phyloP scores from a whole-genome alignment of 345 rosid genomes.

The Gossypium turneri region DNA sequence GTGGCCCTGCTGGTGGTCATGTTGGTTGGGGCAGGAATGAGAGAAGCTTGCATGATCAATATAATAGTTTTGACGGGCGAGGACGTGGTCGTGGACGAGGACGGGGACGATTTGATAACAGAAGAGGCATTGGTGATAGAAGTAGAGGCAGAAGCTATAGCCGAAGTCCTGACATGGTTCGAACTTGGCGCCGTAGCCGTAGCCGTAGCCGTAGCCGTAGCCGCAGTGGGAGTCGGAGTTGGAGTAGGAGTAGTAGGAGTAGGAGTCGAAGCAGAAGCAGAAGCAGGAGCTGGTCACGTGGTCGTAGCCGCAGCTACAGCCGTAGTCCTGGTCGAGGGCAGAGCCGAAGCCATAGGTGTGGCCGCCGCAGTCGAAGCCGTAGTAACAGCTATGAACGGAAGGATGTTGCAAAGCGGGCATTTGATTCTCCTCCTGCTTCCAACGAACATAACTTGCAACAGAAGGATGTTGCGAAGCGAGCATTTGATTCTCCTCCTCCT shows the following conservation, averaged over 20 bases:
- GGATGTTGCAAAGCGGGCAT: conserved; percentile 23
- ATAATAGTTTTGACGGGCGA: conserved; percentile 53
- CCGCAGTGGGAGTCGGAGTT: conserved; percentile 25
- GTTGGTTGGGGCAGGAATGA: conserved; percentile 53
- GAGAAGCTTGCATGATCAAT: conserved; percentile 52
- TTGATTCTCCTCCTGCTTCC: conserved; percentile 25
- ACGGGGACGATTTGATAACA: conserved; percentile 68
- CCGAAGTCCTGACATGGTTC: conserved; percentile 66
- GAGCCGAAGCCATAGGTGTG: conserved; percentile 35
- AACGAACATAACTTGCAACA: conserved; percentile 17
- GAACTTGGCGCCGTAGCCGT: conserved; percentile 46
- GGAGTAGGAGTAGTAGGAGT: conserved; percentile 17
- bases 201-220: conserved; percentile 40
- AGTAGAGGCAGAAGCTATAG: conserved; percentile 65
- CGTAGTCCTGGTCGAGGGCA: conserved; percentile 20
- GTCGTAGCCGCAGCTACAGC: conserved; percentile 43
- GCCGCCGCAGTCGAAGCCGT: conserved; percentile 23
- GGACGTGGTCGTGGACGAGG: conserved; percentile 74
- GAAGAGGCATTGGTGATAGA: conserved; percentile 49
- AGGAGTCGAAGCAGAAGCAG: not conserved
- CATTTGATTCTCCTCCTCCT: conserved; percentile 26
- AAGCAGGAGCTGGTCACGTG: conserved; percentile 41
- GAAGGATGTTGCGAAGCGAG: conserved; percentile 25
- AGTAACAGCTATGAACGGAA: conserved; percentile 32
- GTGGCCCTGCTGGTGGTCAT: conserved; percentile 48